Base-by-base conservation (phyloP, 2,329 filamentous ascomycete genomes). In the Pseudocercospora musae region DNA sequence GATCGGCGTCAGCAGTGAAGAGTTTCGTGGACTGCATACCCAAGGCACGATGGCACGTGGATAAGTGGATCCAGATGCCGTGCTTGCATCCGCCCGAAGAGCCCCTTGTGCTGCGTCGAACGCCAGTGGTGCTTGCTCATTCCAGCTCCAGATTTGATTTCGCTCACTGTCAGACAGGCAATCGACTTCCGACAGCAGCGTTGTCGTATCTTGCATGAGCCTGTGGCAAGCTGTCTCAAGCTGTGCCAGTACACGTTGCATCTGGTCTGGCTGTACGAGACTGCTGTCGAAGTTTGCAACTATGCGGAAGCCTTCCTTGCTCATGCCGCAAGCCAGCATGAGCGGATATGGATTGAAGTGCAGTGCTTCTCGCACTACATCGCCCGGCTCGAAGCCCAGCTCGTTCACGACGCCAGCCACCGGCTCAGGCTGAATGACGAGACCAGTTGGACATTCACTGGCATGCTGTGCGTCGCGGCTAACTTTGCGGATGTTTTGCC, bases 391-490 rank as follows among this genome's bases (percentile, higher is more conserved):
- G 33, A 69, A 70, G 13, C 68, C 68, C n/a, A 70, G 61, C n/a
- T 66, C 62, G 25, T 59, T 65, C 11, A 57, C 63, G 4, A 59
- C 60, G 29, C 67, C 62, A n/a, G 63, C 62, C 4, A 15, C 21
- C 13, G 62, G 27, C n/a, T 69, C 75, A 4, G 72, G 71, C 57
- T 86, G 84, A 23, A 87, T 78, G 0, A 85, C 81, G 1, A 87
- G 72, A 7, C 84, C 80, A 0, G 82, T 85, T 6, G 81, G 79
- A 50, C 86, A 78, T 64, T 85, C 81, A 68, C 84, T 86, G 2
- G 84, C 84, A 63, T 84, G 78, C 10, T 82, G 78, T 3, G 82
- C 81, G 62, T 86, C 83, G 0, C 79, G 76, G 68, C 82, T 85
- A 13, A 78, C 70, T 15, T 72, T 71, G 29, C 73, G 72, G 46